Evolutionary conservation across 2,329 filamentous ascomycete genomes (phyloP).

Genomic region (Dactylellina drechsleri): DNA sequence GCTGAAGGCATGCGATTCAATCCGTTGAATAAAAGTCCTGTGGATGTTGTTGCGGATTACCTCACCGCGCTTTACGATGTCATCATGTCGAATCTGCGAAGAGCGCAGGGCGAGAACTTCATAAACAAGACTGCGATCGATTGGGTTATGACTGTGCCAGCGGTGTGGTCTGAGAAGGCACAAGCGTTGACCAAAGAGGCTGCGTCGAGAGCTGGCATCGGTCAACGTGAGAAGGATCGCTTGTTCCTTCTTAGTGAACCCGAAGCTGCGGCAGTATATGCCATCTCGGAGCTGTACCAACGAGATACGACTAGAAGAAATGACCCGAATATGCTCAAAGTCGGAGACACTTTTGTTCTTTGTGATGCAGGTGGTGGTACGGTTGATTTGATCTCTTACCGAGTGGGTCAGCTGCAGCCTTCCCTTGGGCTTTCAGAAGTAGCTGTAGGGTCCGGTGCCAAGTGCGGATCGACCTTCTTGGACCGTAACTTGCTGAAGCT

Average conservation of each 20-base stretch:
- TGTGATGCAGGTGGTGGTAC: constrained; percentile 72
- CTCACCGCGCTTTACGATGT: constrained; percentile 66
- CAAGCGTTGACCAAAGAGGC: constrained; percentile 66
- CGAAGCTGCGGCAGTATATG: constrained; percentile 59
- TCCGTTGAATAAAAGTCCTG: constrained; percentile 56
- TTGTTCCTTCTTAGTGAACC: constrained; percentile 59
- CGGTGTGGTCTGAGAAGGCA: constrained; percentile 69
- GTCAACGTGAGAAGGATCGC: constrained; percentile 62
- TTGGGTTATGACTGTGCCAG: constrained; percentile 70
- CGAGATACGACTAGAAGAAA: constrained; percentile 34
- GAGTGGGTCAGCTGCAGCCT: constrained; percentile 72
- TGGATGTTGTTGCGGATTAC: constrained; percentile 65
- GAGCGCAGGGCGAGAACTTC: constrained; percentile 63
- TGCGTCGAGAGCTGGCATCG: constrained; percentile 67
- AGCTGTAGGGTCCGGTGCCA: constrained; percentile 48
- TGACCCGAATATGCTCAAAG: constrained; percentile 59
- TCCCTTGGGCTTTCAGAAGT: constrained; percentile 44
- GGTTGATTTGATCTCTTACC: constrained; percentile 93
- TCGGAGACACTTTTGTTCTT: constrained; percentile 67
- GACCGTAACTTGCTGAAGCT: constrained; percentile 44
- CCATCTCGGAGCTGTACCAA: constrained; percentile 50
- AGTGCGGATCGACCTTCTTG: constrained; percentile 47
- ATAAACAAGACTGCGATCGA: constrained; percentile 65
- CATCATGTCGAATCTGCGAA: constrained; percentile 64
- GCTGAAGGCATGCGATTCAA: constrained; percentile 47